Percentiles rank a stretch among this genome's conserved stretches.
phyloP scores from a whole-genome alignment of 805 yeast genomes.

The Cyberlindnera maclurae region DNA sequence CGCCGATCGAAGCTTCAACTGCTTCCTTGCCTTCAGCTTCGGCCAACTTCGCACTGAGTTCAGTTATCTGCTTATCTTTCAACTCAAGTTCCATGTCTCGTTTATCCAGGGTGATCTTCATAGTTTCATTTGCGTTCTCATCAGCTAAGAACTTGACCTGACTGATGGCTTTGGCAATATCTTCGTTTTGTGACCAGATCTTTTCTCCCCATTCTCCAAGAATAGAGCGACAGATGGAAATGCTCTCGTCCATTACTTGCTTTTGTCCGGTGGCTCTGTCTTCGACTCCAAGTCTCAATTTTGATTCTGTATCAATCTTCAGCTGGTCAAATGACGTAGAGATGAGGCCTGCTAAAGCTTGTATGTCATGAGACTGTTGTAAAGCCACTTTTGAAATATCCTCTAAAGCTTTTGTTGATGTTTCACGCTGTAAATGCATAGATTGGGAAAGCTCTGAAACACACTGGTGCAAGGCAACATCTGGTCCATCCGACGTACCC shows the following conservation, averaged over 20 bases:
- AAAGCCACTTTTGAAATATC: background rate
- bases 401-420: too few species aligned
- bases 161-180: background rate
- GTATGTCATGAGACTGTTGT: background rate
- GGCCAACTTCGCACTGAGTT: slow-evolving; percentile 8
- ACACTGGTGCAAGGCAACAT: background rate
- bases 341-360: background rate
- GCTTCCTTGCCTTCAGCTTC: slow-evolving; percentile 4
- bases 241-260: background rate
- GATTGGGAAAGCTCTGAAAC: background rate
- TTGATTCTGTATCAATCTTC: background rate
- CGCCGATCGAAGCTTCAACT: slow-evolving; percentile 6
- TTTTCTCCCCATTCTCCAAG: background rate
- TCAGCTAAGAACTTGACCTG: background rate
- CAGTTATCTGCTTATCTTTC: slow-evolving; percentile 15
- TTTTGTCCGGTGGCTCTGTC: background rate
- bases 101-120: slow-evolving; percentile 1
- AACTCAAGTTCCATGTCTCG: slow-evolving; percentile 9
- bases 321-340: background rate
- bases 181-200: background rate
- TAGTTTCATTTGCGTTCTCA: background rate
- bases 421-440: background rate
- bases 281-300: background rate
- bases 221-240: background rate
- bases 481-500: background rate